These are phyloP conservation scores for Magnolia sinica DNA, from an alignment of 164 flowering plant genomes.

Conservation along the genomic window DNA sequence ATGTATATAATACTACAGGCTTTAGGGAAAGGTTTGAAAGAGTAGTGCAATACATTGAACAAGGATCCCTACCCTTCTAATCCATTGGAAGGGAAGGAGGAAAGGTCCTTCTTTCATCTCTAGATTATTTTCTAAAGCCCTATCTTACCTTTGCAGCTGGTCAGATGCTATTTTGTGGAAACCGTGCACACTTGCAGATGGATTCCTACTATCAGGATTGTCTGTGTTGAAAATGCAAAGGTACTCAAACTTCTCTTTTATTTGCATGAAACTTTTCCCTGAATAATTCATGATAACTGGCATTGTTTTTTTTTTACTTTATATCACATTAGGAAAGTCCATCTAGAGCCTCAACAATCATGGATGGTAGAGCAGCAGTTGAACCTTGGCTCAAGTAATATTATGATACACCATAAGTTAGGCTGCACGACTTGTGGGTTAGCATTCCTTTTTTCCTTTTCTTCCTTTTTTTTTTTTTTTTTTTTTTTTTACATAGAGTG, in stretches of 20 bases:
- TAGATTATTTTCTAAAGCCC: neutral
- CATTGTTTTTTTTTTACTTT: neutral
- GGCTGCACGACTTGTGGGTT: no score
- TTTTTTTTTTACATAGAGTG: no score
- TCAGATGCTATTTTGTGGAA: slow-evolving; percentile 92
- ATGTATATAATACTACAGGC: slow-evolving; percentile 39
- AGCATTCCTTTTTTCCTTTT: no score
- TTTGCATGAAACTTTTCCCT: neutral
- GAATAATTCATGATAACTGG: neutral
- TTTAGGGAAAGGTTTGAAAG: slow-evolving; percentile 78
- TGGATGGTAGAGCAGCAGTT: slow-evolving; percentile 34
- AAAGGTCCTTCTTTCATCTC: slow-evolving; percentile 48
- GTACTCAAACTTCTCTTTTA: slow-evolving; percentile 27
- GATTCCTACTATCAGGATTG: slow-evolving; percentile 87
- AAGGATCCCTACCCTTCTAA: slow-evolving; percentile 88
- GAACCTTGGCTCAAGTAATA: slow-evolving; percentile 17
- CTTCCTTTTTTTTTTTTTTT: no score
- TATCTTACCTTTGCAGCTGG: slow-evolving; percentile 55
- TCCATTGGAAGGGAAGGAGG: slow-evolving; percentile 75
- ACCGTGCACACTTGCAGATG: slow-evolving; percentile 64
- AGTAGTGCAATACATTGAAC: slow-evolving; percentile 85
- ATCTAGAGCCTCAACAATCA: slow-evolving; percentile 29
- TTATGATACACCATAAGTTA: neutral
- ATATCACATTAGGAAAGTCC: slow-evolving; percentile 23
- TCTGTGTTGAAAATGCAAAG: slow-evolving; percentile 96